Evolutionary conservation across 352 stramenopile species (phyloP).

Genomic region (Albugo candida): DNA sequence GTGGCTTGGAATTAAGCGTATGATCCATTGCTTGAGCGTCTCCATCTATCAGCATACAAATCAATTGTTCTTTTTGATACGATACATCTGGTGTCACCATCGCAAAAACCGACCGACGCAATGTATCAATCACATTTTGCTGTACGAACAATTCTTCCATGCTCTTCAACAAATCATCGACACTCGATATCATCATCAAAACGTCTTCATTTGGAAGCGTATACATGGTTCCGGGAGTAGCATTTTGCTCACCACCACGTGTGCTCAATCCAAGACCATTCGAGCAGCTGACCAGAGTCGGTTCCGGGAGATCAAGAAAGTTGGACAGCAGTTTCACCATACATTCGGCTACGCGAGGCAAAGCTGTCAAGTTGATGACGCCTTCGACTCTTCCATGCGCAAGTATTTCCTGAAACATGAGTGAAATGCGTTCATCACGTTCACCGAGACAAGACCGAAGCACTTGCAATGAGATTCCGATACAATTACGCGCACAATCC

Average conservation of each 20-base stretch:
- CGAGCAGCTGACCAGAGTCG: too few relatives aligned
- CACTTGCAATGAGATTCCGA: conserved; percentile 39
- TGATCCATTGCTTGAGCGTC: conserved; percentile 21
- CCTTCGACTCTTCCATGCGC: conserved; percentile 30
- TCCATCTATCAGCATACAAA: conserved; percentile 26
- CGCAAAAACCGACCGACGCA: conserved; percentile 25
- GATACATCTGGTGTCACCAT: conserved; percentile 27
- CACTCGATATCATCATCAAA: conserved; percentile 2
- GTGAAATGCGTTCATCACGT: conserved; percentile 24
- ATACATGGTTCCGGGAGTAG: conserved; percentile 1
- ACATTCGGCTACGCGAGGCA: conserved; percentile 37
- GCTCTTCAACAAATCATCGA: conserved; percentile 4
- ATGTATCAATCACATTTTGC: conserved; percentile 1
- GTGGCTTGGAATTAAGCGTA: conserved; percentile 11
- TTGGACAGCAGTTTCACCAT: conserved; percentile 50
- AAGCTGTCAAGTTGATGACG: conserved; percentile 34
- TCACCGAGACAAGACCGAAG: conserved; percentile 47
- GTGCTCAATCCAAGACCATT: neutral
- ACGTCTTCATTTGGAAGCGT: neutral
- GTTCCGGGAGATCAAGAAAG: conserved; percentile 62
- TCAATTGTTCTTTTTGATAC: conserved; percentile 56
- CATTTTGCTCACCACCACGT: neutral
- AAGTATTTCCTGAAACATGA: conserved; percentile 43
- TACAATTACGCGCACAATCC: conserved; percentile 32
- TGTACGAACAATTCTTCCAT: conserved; percentile 2